Evolutionary conservation across 2,329 filamentous ascomycete species (phyloP).

Genomic region (Colletotrichum euphorbiae): DNA sequence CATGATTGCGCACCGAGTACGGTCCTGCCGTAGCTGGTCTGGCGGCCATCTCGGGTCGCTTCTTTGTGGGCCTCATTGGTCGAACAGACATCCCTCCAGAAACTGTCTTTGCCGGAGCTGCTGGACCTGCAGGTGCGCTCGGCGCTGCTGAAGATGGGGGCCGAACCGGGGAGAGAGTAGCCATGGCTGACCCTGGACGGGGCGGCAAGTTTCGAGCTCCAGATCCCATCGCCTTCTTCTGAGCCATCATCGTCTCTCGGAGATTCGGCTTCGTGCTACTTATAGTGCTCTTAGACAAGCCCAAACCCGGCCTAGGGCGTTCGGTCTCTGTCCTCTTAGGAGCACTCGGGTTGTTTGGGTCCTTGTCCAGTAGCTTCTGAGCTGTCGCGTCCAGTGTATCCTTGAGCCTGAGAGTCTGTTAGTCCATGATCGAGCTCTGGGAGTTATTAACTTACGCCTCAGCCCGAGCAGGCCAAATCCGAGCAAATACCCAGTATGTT

Average conservation of each 20-base stretch:
- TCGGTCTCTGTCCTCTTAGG: slow-evolving; percentile 64
- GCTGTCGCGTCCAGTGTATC: slow-evolving; percentile 81
- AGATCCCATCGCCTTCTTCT: slow-evolving; percentile 73
- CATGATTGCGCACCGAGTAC: slow-evolving; percentile 71
- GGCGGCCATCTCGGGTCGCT: slow-evolving; percentile 67
- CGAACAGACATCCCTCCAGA: slow-evolving; percentile 72
- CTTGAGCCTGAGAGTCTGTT: slow-evolving; percentile 71
- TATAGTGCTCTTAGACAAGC: slow-evolving; percentile 73
- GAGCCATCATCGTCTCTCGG: slow-evolving; percentile 85
- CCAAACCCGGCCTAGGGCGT: slow-evolving; percentile 67
- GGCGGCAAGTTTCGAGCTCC: slow-evolving; percentile 58
- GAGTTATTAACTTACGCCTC: slow-evolving; percentile 68
- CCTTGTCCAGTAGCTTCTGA: slow-evolving; percentile 83
- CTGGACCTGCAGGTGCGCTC: slow-evolving; percentile 46
- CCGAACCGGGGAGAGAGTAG: slow-evolving; percentile 56
- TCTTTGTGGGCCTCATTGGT: slow-evolving; percentile 70
- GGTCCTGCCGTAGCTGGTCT: slow-evolving; percentile 74
- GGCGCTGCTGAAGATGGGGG: slow-evolving; percentile 50
- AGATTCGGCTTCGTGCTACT: slow-evolving; percentile 72
- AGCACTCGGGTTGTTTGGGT: slow-evolving; percentile 83
- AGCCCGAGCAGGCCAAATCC: slow-evolving; percentile 81
- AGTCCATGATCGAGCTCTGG: background rate
- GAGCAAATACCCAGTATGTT: slow-evolving; percentile 87
- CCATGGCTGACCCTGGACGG: slow-evolving; percentile 66
- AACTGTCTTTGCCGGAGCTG: slow-evolving; percentile 53